Conservation (phyloP, 2,329 filamentous ascomycete species). For the Fusarium liriodendri region DNA sequence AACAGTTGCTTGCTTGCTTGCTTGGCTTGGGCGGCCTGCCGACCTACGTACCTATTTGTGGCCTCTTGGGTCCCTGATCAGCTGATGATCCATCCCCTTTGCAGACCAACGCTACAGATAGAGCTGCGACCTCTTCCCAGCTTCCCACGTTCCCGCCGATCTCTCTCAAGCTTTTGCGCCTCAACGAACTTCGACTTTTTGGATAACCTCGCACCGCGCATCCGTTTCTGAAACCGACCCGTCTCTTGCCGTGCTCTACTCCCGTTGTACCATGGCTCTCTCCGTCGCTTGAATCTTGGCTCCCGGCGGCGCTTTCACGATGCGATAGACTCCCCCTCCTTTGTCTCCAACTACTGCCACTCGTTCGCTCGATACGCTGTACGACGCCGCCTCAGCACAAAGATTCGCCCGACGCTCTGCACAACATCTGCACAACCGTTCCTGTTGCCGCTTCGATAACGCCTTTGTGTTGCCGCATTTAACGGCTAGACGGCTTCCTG, state of each 20-base stretch:
- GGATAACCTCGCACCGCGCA: conserved; percentile 9
- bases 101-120: conserved; percentile 37
- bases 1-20: conserved; percentile 25
- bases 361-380: conserved; percentile 37
- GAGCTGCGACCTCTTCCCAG: conserved; percentile 39
- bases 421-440: conserved; percentile 18
- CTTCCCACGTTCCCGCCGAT: conserved; percentile 39
- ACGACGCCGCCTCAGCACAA: conserved; percentile 23
- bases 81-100: conserved; percentile 47
- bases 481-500: conserved; percentile 23
- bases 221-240: conserved; percentile 1
- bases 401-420: conserved; percentile 17
- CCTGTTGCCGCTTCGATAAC: conserved; percentile 1
- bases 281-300: conserved; percentile 35
- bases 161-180: conserved; percentile 30
- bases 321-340: conserved; percentile 41
- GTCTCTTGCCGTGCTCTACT: conserved; percentile 8
- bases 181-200: conserved; percentile 11
- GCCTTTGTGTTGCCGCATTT: conserved; percentile 15
- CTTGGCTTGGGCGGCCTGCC: conserved; percentile 9
- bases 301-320: conserved; percentile 38
- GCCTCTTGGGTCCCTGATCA: conserved; percentile 40
- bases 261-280: conserved; percentile 38
- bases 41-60: conserved; percentile 28
- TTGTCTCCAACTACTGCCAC: conserved; percentile 36